Base-by-base conservation (phyloP, 148 eudicot species). In the Diospyros lotus region DNA sequence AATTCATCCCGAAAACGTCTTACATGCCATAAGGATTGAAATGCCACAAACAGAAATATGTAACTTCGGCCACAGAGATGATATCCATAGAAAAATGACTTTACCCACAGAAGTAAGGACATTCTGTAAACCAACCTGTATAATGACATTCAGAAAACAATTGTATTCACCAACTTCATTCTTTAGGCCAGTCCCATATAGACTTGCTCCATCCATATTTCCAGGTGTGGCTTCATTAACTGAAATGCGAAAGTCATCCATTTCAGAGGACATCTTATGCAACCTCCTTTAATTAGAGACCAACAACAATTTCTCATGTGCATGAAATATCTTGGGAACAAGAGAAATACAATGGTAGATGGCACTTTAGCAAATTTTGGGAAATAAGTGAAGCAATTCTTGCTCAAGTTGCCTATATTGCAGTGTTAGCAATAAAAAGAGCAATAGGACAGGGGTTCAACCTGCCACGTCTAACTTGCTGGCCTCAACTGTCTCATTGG, bases 141-240 rank as follows among this genome's bases (percentile, higher is more conserved):
- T 95, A 70, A 95, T 92, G 65, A 95, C 98, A 81, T 95, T 95
- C 68, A 95, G 79, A 73, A 95, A 95, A 76, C 98, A 95, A 84
- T 92, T 95, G 81, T 95, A 95, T 95, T 95, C 98, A 80, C 97
- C 98, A 66, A 89, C 84, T 86, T 91, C 96, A 88, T 95, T 95
- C 81, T 81, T 89, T 73, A 95, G 74, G 53, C 98, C 97, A 3
- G 91, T 86, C 44, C 97, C 98, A 79, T 84, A 81, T 9, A 69
- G 72, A 83, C 85, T 88, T 65, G 70, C 61, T 74, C 75, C 88
- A 73, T 74, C 82, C 73, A 52, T 79, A 77, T 71, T 76, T 79
- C 84, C 84, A 65, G 77, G 58, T n/a, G 56, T 48, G 50, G 39
- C 58, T 71, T 75, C 87, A 78, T 74, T 64, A 69, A 61, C 66